Base-by-base conservation (phyloP, 1,284 basidiomycete species). In the Prillingera fragicola region DNA sequence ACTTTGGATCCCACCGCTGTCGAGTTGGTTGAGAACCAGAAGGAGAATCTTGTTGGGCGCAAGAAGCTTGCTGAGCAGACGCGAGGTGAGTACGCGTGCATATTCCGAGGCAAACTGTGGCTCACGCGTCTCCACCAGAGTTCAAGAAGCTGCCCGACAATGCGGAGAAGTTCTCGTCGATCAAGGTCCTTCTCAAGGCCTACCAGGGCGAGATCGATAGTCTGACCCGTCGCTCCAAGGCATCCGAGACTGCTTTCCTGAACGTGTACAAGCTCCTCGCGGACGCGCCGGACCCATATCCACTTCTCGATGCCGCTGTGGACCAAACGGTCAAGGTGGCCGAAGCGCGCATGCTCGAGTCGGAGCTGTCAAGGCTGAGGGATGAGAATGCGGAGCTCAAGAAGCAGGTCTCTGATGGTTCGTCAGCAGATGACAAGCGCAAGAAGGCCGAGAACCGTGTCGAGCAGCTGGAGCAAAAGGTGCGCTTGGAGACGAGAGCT, bases 171-270 rank as follows among this genome's bases (percentile, higher is more conserved):
- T 73, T 83, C 33, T 78, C 77, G 37, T 82, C 83, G 9, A 87
- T 91, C 78, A 95, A 94, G 72, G 80, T 80, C 7, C 75, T 96
- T 17, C 75, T 96, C 41, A 95, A 92, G 74, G 90, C 89, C 4
- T 97, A 98, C 74, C 94, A 98, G 72, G 78, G 83, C 7, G 94
- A 97, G 72, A 97, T 99, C 51, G 94, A 99, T 73, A 84, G 75
- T 57, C 80, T 98, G 48, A 97, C 91, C 0, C 87, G 88, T 55
- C 83, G 94, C 7, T 87, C 84, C 24, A 96, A 95, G 65, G 72
- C 79, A 14, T 85, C 91, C 2, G 94, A 97, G 74, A 92, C 86
- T 60, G 87, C 90, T 0, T 95, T 99, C 70, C 75, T 96, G 24
- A 87, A 84, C 57, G 83, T 92, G 12, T 95, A 95, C 77, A 95